These are phyloP conservation scores for Pogostemon cablin DNA, from an alignment of 257 asterid species.

Conservation along the genomic window DNA sequence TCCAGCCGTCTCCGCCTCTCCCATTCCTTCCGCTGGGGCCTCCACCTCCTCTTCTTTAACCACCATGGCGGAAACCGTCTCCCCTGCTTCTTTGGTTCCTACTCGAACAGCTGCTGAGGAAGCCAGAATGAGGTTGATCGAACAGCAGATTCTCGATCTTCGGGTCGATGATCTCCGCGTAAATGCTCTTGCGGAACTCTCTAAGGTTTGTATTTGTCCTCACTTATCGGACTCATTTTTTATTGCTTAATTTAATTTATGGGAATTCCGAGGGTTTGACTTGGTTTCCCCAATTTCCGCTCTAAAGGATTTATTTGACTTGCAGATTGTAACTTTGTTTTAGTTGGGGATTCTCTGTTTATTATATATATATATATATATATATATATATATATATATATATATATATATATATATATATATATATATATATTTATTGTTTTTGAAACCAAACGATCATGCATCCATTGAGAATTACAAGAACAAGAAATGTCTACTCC, in stretches of 20 bases:
- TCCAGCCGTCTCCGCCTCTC: conserved; percentile 4
- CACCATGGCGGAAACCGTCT: background rate
- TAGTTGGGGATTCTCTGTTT: too few relatives aligned
- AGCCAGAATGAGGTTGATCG: background rate
- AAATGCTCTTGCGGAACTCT: conserved; percentile 38
- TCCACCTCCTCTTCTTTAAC: conserved; percentile 1
- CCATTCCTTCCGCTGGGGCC: background rate
- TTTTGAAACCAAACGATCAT: too few relatives aligned
- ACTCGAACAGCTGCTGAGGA: background rate
- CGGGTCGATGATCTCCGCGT: conserved; percentile 27
- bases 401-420: too few relatives aligned
- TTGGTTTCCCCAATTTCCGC: background rate
- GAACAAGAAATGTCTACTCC: too few relatives aligned
- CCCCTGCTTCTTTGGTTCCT: background rate
- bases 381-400: too few relatives aligned
- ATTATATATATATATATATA: too few relatives aligned
- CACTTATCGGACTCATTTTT: background rate
- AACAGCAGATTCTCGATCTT: conserved; percentile 39
- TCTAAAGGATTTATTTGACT: background rate
- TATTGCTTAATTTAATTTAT: background rate
- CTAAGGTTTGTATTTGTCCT: conserved; percentile 23
- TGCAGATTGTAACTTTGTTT: too few relatives aligned
- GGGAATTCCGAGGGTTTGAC: background rate
- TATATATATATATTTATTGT: too few relatives aligned
- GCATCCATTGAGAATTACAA: too few relatives aligned